Evolutionary conservation across 2,329 filamentous ascomycete species (phyloP), one percentile per base, ranked within the genome.

Genomic region (Cordyceps militaris): DNA sequence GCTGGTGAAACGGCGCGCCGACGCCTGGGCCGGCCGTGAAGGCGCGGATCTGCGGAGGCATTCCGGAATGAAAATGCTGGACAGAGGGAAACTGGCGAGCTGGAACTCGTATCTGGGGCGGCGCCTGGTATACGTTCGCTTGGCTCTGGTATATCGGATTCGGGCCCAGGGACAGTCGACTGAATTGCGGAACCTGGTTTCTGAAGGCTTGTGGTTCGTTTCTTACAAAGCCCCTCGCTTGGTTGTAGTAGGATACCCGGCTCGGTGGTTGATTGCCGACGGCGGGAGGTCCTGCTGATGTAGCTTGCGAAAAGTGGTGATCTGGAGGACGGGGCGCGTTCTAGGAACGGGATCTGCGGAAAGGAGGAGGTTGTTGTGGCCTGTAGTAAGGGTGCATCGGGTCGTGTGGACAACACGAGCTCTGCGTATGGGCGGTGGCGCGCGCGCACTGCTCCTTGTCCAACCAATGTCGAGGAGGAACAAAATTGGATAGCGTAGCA

Each of bases 1-100:
- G 70, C 59, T 74, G 72, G 62, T 76, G 73, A 62, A 75, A 76
- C 28, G 73, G 72, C 63, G 65, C 70, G 59, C 68, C 68, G 57
- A 71, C 70, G 61, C 67, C 66, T 59, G 71, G 70, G 55, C 70
- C 72, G 60, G 67, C 70, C 62, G 67, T 66, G 61, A 74, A 74
- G 65, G 67, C 69, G 63, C 72, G 67, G 49, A 73, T 66, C 64
- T 72, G 72, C 40, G 72, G 72, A 57, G 71, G 70, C 72, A 74
- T 74, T 50, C 1, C 11, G 28, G 4, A 7, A 10, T n/a, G 56
- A 56, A 28, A 14, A 16, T 38, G 52, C 2, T 8, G 28, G 5
- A 4, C 10, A 4, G 26, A n/a, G 8, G 19, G 14, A 8, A 23
- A 34, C 3, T 34, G 28, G 8, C 14, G 3, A 44, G 4, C 4